phyloP scores from a whole-genome alignment of 345 rosid species.

The Rhodomyrtus tomentosa region DNA sequence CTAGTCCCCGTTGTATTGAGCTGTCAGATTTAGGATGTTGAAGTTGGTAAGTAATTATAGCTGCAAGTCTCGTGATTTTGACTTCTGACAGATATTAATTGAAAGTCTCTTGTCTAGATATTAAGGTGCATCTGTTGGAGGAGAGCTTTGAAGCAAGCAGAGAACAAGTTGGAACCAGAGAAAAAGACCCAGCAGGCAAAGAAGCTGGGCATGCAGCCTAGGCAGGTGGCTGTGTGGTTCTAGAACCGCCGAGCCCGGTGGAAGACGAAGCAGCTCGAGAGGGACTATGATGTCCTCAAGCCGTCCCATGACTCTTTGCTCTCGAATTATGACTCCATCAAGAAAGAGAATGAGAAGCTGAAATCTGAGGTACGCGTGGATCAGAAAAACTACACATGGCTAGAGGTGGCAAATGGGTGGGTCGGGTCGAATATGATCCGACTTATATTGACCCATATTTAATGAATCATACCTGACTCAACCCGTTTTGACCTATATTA shows the following conservation, averaged over 20 bases:
- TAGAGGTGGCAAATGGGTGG: too few relatives aligned
- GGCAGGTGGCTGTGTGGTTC: slow-evolving; percentile 41
- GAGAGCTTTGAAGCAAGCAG: slow-evolving; percentile 21
- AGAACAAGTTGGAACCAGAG: slow-evolving; percentile 27
- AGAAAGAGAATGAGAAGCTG: slow-evolving; percentile 53
- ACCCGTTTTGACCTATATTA: too few relatives aligned
- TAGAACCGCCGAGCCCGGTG: slow-evolving; percentile 35
- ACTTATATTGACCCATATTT: too few relatives aligned
- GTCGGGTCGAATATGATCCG: too few relatives aligned
- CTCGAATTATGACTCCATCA: slow-evolving; percentile 36
- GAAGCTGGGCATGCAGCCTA: slow-evolving; percentile 25
- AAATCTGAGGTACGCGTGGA: slow-evolving; percentile 47
- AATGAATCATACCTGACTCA: too few relatives aligned
- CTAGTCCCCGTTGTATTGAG: neutral
- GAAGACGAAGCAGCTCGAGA: slow-evolving; percentile 20
- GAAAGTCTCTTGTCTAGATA: neutral
- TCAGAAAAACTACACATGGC: neutral
- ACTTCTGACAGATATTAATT: neutral
- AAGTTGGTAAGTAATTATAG: neutral
- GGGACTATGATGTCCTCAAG: slow-evolving; percentile 48
- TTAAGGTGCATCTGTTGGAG: slow-evolving; percentile 50
- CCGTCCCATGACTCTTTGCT: slow-evolving; percentile 60
- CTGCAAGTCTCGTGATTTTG: neutral
- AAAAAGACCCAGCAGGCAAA: slow-evolving; percentile 22
- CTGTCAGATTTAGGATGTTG: neutral